Evolutionary conservation across 2,329 filamentous ascomycete genomes (phyloP), one percentile per base, ranked within the genome.

Genomic region (Lachnellula cervina): DNA sequence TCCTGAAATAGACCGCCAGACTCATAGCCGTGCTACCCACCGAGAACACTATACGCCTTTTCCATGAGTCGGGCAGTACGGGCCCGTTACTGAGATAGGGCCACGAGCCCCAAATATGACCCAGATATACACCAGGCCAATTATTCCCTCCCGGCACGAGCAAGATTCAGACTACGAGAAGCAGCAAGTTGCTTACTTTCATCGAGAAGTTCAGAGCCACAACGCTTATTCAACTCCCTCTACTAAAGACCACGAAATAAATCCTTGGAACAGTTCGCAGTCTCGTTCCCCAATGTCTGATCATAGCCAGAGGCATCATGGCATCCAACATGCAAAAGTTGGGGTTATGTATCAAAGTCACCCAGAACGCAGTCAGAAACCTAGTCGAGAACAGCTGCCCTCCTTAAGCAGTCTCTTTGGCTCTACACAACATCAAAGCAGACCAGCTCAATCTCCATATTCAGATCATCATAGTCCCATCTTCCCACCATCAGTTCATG

Each of bases 361-460:
- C 7, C 60, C 59, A 53, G 59, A 67, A 35, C 43, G 49, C 6
- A 34, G 43, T 38, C 56, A 61, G 23, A 64, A 65, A 13, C 42
- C 58, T 34, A 51, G 59, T 25, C 60, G 68, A 61, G 68, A 70
- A 59, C 63, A 64, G 25, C 59, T 71, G 3, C 69, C 69, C 44
- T 63, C 69, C 14, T 51, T 71, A 43, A 71, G 66, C 51, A 70
- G 68, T 56, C 47, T 71, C 7, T 68, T 70, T 63, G 64, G 57
- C 16, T 60, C 65, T 23, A 46, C 60, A 46, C 37, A 59, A 51
- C 59, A 59, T 45, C 62, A 54, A 52, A 56, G 32, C 37, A 57
- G 59, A 43, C 61, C 63, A 23, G 54, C 61, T 46, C 62, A 60
- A 38, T 65, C 67, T n/a, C 61, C 68, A 34, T 69, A 66, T 54